A percentile compares a stretch with the other conserved stretches of the same genome.
Evolutionary conservation across 306 rosid species (phyloP).

Genomic region (Malus fusca): DNA sequence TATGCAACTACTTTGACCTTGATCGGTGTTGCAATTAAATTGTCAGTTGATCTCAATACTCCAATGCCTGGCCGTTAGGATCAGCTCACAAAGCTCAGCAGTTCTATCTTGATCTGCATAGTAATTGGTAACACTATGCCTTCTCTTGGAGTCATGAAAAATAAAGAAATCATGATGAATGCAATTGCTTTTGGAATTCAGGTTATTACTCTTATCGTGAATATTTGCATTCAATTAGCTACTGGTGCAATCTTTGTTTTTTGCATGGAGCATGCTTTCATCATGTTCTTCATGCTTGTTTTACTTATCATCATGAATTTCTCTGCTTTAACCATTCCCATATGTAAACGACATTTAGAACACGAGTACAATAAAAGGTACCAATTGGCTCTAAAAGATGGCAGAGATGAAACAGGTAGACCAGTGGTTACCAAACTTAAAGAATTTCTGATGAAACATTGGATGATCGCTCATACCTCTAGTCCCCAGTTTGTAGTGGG

Average conservation of each 20-base stretch:
- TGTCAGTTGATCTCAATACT: constrained; percentile 75
- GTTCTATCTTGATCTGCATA: constrained; percentile 59
- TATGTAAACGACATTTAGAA: too few relatives aligned
- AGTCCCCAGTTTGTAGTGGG: constrained; percentile 85
- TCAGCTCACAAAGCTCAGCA: constrained; percentile 16
- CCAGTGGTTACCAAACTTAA: constrained; percentile 21
- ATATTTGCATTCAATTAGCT: constrained; percentile 19
- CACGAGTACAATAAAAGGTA: too few relatives aligned
- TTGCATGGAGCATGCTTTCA: too few relatives aligned
- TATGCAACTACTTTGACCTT: constrained; percentile 71
- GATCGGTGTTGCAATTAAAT: too few relatives aligned
- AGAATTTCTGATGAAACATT: constrained; percentile 38
- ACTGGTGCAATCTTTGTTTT: too few relatives aligned
- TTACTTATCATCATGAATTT: too few relatives aligned
- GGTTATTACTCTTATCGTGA: too few relatives aligned
- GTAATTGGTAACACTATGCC: constrained; percentile 77
- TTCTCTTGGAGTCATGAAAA: constrained; percentile 69
- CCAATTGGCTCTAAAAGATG: too few relatives aligned
- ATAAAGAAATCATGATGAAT: constrained; percentile 50
- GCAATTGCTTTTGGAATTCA: constrained; percentile 21
- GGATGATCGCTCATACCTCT: constrained; percentile 86
- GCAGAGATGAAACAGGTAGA: too few relatives aligned
- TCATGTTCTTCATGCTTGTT: too few relatives aligned
- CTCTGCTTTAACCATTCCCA: too few relatives aligned
- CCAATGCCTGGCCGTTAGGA: constrained; percentile 68